Conservation (phyloP, 1,284 basidiomycete genomes). For the Trichosporon sp. region DNA sequence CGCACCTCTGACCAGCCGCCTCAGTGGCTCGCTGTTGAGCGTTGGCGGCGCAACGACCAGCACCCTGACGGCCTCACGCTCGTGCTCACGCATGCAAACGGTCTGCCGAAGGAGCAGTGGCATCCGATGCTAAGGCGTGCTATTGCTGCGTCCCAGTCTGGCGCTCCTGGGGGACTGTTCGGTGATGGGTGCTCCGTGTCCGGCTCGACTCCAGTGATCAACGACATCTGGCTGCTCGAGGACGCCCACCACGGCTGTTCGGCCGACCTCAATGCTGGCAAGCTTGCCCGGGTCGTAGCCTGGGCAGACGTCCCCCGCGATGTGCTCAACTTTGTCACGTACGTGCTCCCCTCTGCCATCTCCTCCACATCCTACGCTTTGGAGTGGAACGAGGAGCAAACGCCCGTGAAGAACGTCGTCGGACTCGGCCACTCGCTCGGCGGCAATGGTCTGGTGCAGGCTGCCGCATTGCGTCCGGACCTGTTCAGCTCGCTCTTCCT, state of each 20-base stretch:
- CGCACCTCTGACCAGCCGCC: slow-evolving; percentile 40
- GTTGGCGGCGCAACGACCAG: slow-evolving; percentile 17
- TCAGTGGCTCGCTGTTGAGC: slow-evolving; percentile 34
- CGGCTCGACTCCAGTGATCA: slow-evolving; percentile 46
- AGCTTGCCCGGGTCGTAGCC: slow-evolving; percentile 46
- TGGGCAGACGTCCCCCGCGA: slow-evolving; percentile 48
- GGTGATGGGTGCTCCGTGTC: not conserved
- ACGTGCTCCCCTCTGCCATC: slow-evolving; percentile 41
- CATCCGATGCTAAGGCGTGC: slow-evolving; percentile 58
- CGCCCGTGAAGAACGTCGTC: slow-evolving; percentile 38
- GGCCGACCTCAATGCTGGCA: slow-evolving; percentile 58
- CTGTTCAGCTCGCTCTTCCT: slow-evolving; percentile 69
- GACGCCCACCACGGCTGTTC: slow-evolving; percentile 71
- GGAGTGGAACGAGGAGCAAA: slow-evolving; percentile 2
- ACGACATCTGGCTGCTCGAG: slow-evolving; percentile 76
- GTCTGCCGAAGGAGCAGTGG: slow-evolving; percentile 71
- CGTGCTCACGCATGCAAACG: slow-evolving; percentile 70
- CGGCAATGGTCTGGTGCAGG: slow-evolving; percentile 60
- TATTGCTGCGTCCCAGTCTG: slow-evolving; percentile 17
- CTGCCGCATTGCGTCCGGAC: slow-evolving; percentile 58
- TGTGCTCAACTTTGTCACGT: slow-evolving; percentile 46
- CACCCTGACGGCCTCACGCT: slow-evolving; percentile 56
- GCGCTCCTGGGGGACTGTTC: not conserved
- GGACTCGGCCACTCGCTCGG: slow-evolving; percentile 77
- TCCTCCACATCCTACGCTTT: slow-evolving; percentile 8